Percentiles rank a stretch among this genome's conserved stretches.
Conservation (phyloP, 129 eudicot genomes). For the Flaveria trinervia region DNA sequence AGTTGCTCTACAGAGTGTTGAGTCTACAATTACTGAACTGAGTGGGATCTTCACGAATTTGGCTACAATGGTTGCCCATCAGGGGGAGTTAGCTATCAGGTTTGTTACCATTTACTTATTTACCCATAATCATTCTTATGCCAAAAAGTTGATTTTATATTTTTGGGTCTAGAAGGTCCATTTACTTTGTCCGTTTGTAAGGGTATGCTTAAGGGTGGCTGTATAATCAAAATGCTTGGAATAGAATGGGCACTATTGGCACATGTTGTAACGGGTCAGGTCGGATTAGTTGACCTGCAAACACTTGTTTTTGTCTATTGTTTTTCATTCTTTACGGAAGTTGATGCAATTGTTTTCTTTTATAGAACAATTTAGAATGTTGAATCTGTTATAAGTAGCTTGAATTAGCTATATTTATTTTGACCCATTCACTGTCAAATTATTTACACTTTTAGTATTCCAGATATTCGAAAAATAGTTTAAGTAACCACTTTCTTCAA, state of each 20-base stretch:
- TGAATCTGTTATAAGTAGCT: not conserved
- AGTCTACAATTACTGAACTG: slow-evolving; percentile 78
- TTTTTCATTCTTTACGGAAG: not conserved
- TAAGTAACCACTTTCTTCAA: not conserved
- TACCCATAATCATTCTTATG: not conserved
- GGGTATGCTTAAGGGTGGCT: not conserved
- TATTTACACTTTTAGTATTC: too few species aligned
- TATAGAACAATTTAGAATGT: not conserved
- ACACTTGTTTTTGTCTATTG: not conserved
- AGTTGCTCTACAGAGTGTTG: slow-evolving; percentile 78
- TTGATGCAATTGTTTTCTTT: not conserved
- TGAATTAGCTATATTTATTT: not conserved
- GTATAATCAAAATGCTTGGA: not conserved
- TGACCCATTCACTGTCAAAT: not conserved
- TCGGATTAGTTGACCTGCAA: not conserved
- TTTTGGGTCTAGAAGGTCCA: not conserved
- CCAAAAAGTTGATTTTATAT: not conserved
- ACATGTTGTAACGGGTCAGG: not conserved
- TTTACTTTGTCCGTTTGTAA: not conserved
- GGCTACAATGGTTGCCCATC: slow-evolving; percentile 83
- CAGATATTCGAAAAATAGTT: not conserved
- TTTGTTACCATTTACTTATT: slow-evolving; percentile 10
- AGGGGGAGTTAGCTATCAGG: slow-evolving; percentile 90
- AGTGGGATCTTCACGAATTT: slow-evolving; percentile 78
- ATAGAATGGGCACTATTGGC: not conserved